Evolutionary conservation across 228 moss, liverwort and hornwort genomes (phyloP), one percentile per base, ranked within the genome.

Genomic region (Sphagnum fallax): DNA sequence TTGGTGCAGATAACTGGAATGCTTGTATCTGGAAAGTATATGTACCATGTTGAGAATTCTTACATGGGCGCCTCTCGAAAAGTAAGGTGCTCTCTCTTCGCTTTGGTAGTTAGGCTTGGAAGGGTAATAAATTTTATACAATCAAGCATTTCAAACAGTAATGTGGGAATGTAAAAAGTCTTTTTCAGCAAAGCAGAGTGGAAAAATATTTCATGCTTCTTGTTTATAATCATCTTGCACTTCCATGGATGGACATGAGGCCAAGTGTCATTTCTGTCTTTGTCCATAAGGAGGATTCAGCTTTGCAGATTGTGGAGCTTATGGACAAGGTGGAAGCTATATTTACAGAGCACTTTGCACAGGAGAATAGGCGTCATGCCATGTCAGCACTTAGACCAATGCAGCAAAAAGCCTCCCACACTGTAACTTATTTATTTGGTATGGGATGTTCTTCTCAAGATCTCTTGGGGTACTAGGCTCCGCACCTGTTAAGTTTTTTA

Each of bases 261-360:
- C 32, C 32, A 32, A 32, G 32, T 32, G 32, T 32, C 32, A 32
- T 32, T 32, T 32, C 32, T 32, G 32, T 32, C 2, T 32, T 32
- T 32, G 32, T 32, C 32, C 32, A 32, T 32, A 32, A 32, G 32
- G 32, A 1, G 32, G 32, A 32, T 32, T 32, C 32, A 1, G 8
- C 48, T 63, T 15, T 63, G 70, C 81, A 81, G 69, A 63, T 83
- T 47, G 64, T 80, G 51, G 74, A 71, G 66, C 77, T 83, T n/a
- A 74, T 87, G 80, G 80, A 80, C 10, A 78, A 74, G 70, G 83
- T 87, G 53, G 87, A 87, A 73, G 15, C 5, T 16, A 65, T 87
- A 61, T 87, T 80, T 70, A 87, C 78, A 5, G 65, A 78, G 53
- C 70, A 83, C 32, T 87, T 87, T 59, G 78, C 87, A 8, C 67